Evolutionary conservation across 2,329 filamentous ascomycete genomes (phyloP), one percentile per base, ranked within the genome.

Genomic region (Ceratocystis ficicola): DNA sequence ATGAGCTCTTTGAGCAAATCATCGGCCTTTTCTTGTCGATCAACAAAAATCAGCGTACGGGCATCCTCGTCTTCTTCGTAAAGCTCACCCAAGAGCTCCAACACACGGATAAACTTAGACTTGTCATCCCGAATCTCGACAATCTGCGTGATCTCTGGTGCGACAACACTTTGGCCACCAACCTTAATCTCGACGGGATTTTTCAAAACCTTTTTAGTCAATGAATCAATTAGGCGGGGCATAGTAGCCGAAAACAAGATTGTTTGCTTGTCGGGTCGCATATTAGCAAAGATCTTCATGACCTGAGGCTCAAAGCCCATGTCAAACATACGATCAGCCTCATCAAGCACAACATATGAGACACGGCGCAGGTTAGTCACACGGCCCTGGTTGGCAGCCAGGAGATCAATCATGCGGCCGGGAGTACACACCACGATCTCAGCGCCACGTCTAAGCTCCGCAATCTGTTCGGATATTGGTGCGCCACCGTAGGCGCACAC

Each of bases 231-330:
- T 69, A 93, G 92, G 60, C 88, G 86, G 22, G 94, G 94, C 80
- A 97, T 96, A 0, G 94, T 99, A 3, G 94, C 94, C 0, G 94
- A 97, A 75, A 97, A 99, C 28, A 97, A 81, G 63, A 97, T 91
- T 0, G 91, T 96, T 74, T 99, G 94, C 63, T 89, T 86, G 73
- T 96, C 89, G 0, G 94, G 92, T 61, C 94, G 87, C 74, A 96
- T 88, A 72, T 94, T 96, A 70, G 86, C 85, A 73, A 97, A 86
- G 67, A 99, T 94, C 75, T 95, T 96, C 85, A 94, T 94, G 65
- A 99, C 92, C 75, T 99, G 94, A 1, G 94, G 93, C 76, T 96
- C 93, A 73, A 99, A 99, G 15, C 94, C 94, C 94, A 99, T 97
- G 74, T 99, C 94, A 73, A 97, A 96, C 94, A 99, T 97, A 69